Conservation (phyloP, 257 asterid species). For the Solanum medicagineum region DNA sequence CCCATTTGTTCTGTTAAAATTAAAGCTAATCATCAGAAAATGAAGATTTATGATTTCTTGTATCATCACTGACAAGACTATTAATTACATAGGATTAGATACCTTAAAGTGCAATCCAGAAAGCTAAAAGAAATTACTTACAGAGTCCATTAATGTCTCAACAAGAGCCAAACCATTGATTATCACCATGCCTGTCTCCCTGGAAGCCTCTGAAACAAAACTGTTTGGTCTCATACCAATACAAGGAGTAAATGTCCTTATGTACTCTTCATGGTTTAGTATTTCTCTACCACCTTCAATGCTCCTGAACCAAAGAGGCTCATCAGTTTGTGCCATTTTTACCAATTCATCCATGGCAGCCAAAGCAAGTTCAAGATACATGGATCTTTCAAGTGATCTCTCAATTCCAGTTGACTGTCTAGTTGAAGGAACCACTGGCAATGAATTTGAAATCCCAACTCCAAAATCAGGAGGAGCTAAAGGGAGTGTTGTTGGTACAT, state of each 20-base stretch:
- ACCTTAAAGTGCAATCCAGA: neutral
- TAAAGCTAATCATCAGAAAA: neutral
- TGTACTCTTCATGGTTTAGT: slow-evolving; percentile 34
- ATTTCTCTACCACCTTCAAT: slow-evolving; percentile 42
- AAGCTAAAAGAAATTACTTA: slow-evolving; percentile 12
- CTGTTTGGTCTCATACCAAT: slow-evolving; percentile 42
- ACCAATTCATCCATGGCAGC: slow-evolving; percentile 82
- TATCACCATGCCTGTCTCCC: slow-evolving; percentile 38
- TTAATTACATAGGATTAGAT: neutral
- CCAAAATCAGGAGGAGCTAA: slow-evolving; percentile 39
- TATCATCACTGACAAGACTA: neutral
- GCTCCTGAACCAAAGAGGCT: slow-evolving; percentile 71
- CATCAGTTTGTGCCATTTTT: slow-evolving; percentile 60
- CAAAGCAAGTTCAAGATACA: slow-evolving; percentile 79
- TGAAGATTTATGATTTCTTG: neutral
- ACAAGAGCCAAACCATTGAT: slow-evolving; percentile 48
- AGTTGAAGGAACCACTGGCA: slow-evolving; percentile 9
- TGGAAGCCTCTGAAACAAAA: slow-evolving; percentile 39
- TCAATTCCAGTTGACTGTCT: slow-evolving; percentile 22
- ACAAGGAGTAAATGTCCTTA: slow-evolving; percentile 28
- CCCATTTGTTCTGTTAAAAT: slow-evolving; percentile 43
- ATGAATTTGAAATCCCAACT: slow-evolving; percentile 22
- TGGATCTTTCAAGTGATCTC: slow-evolving; percentile 60
- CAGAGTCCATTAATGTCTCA: slow-evolving; percentile 49
- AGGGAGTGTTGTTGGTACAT: slow-evolving; percentile 20